A percentile compares a stretch with the other conserved stretches of the same genome.
Evolutionary conservation across 345 rosid genomes (phyloP).

Genomic region (Kernera saxatilis): DNA sequence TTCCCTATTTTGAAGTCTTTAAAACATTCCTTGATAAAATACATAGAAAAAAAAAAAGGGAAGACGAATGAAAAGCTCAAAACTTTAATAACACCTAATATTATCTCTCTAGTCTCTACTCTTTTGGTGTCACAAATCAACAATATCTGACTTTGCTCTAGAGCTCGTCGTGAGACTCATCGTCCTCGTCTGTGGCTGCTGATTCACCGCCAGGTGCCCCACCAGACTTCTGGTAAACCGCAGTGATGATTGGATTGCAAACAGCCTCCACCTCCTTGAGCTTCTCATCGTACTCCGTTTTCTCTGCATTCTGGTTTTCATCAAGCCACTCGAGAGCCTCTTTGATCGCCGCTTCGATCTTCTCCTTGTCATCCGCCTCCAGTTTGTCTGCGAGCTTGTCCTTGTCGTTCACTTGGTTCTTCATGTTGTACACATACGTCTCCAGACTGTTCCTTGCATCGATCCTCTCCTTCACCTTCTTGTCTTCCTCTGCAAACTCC

Average conservation of each 20-base stretch:
- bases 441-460: conserved; percentile 90
- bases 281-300: conserved; percentile 91
- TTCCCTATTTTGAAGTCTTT: background rate
- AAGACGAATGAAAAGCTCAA: background rate
- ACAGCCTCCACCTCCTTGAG: conserved; percentile 93
- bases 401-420: conserved; percentile 83
- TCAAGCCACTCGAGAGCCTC: conserved; percentile 95
- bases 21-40: background rate
- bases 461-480: conserved; percentile 84
- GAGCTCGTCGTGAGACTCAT: conserved; percentile 29
- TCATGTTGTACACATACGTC: conserved; percentile 92
- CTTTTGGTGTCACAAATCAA: conserved; percentile 5
- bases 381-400: conserved; percentile 97
- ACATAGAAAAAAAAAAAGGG: background rate
- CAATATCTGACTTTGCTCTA: conserved; percentile 1
- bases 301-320: conserved; percentile 85
- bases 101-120: conserved; percentile 19
- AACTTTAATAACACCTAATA: conserved; percentile 11
- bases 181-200: conserved; percentile 16
- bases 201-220: conserved; percentile 60
- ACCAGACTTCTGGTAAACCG: conserved; percentile 80
- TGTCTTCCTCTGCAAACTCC: conserved; percentile 96
- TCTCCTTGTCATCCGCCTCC: conserved; percentile 88
- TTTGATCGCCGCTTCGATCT: conserved; percentile 71
- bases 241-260: conserved; percentile 83